These are phyloP conservation scores for Ceriops tagal DNA, from an alignment of 345 rosid species.

Conservation along the genomic window DNA sequence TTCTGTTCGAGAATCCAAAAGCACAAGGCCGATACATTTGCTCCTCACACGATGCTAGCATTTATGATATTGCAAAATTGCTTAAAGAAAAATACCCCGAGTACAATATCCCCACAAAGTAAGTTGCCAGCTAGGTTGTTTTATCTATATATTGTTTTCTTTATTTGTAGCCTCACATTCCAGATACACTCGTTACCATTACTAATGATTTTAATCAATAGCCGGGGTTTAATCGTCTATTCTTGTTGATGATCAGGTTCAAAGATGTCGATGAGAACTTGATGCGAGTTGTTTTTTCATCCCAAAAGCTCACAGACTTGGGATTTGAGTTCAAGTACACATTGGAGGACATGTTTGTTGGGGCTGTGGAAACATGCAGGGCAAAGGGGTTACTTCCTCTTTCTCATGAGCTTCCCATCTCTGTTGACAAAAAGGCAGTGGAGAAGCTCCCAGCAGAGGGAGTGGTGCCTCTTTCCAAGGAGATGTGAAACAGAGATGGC, in stretches of 20 bases:
- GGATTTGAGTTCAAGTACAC: constrained; percentile 73
- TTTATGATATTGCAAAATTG: constrained; percentile 50
- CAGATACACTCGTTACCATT: no score
- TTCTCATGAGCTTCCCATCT: constrained; percentile 3
- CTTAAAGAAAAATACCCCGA: constrained; percentile 59
- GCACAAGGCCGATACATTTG: constrained; percentile 87
- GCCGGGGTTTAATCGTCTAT: background rate
- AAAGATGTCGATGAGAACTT: constrained; percentile 56
- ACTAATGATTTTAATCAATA: no score
- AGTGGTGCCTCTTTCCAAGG: background rate
- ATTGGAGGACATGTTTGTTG: constrained; percentile 69
- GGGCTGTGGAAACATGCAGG: constrained; percentile 60
- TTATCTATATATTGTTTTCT: background rate
- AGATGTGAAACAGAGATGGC: no score
- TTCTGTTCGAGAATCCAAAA: constrained; percentile 54
- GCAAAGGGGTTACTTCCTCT: constrained; percentile 43
- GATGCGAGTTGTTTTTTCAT: constrained; percentile 39
- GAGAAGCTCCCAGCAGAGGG: background rate
- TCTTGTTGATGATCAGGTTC: constrained; percentile 38
- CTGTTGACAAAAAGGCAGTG: background rate
- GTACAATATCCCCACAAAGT: constrained; percentile 59
- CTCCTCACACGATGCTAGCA: constrained; percentile 57
- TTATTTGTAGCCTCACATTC: background rate
- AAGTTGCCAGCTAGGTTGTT: constrained; percentile 10
- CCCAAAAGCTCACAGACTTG: constrained; percentile 60